A percentile compares a stretch with the other conserved stretches of the same genome.
These are phyloP conservation scores for Lumnitzera littorea DNA, from an alignment of 345 rosid genomes.

Conservation along the genomic window DNA sequence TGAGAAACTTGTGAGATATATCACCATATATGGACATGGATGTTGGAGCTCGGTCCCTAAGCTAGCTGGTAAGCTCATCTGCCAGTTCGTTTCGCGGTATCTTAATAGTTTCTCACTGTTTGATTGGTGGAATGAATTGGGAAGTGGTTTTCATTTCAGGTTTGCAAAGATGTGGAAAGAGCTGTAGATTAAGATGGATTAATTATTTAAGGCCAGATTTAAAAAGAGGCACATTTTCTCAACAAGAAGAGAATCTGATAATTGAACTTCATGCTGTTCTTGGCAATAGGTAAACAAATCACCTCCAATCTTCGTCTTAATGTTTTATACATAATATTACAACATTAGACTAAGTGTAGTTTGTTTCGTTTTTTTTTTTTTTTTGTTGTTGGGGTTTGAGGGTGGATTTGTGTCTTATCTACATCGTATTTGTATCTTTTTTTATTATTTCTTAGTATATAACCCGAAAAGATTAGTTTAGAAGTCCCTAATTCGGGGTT, in stretches of 20 bases:
- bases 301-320: background rate
- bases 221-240: constrained; percentile 22
- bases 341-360: no score
- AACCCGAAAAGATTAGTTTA: background rate
- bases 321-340: background rate
- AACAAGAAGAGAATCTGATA: constrained; percentile 12
- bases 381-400: background rate
- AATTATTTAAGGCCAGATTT: constrained; percentile 21
- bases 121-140: background rate
- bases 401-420: background rate
- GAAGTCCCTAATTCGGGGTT: background rate
- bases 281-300: constrained; percentile 11
- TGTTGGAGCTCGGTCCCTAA: constrained; percentile 27
- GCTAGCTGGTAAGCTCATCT: constrained; percentile 11
- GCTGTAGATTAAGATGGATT: constrained; percentile 21
- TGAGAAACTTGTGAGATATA: constrained; percentile 15
- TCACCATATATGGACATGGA: constrained; percentile 15
- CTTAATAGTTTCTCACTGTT: background rate
- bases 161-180: constrained; percentile 22
- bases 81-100: background rate
- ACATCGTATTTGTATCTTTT: background rate
- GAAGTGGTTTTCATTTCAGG: constrained; percentile 4
- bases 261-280: constrained; percentile 13
- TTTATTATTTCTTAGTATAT: background rate
- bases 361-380: background rate